Base-by-base conservation (phyloP, 805 yeast species). In the Zygoascus tannicola region DNA sequence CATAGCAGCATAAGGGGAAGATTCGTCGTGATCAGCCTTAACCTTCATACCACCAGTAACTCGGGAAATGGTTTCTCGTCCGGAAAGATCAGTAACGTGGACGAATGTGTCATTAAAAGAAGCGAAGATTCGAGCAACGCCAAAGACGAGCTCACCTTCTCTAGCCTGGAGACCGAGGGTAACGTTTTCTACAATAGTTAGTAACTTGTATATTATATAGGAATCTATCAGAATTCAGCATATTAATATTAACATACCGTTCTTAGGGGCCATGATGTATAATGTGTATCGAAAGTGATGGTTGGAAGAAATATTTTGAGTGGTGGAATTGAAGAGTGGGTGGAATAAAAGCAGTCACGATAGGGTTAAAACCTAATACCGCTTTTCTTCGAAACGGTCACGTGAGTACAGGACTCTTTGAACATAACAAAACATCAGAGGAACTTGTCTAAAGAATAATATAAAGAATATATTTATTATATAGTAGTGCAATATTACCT, bases 1-100 rank as follows among this genome's bases (percentile, higher is more conserved):
- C 98, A 92, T 92, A 68, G 97, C 98, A 69, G 99, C 99, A 84
- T 92, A 92, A 73, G 99, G 98, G 60, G 98, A 85, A 55, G 97
- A 90, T 81, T 92, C 98, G 73, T 94, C 99, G 80, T 97, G 86
- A 80, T 92, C 99, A 66, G 98, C 98, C 82, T 92, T 92, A 74
- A 92, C 99, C 81, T 92, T 92, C 98, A 92, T 92, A 76, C 98
- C 99, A 81, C 99, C 99, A 68, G 98, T 92, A 64, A 92, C 96
- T 78, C 97, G 87, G 78, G 95, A 81, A 69, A 92, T 90, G 76
- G 99, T 92, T 78, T 94, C 99, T 75, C 90, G 92, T 75, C 98
- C 99, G 65, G 97, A 85, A 64, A 88, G 78, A 80, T 92, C 99
- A 65, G 99, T 92, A 65, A 92, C 92, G 74, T 92, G 99, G 64